These are phyloP conservation scores for Solanum bulbocastanum DNA, from an alignment of 257 asterid species.

Conservation along the genomic window DNA sequence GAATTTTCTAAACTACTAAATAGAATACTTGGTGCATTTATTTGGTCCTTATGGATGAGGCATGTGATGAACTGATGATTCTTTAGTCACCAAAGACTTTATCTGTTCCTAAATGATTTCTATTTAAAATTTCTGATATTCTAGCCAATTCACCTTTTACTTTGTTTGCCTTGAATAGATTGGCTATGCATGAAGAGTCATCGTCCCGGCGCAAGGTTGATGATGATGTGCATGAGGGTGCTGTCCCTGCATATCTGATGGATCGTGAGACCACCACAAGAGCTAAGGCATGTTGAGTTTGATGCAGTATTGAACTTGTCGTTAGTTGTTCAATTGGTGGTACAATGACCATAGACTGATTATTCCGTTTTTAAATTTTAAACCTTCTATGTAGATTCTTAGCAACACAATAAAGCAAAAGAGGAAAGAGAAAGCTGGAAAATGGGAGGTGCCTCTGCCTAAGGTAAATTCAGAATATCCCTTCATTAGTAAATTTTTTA, in stretches of 20 bases:
- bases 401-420: slow-evolving; percentile 95
- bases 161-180: slow-evolving; percentile 21
- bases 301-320: background rate
- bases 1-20: background rate
- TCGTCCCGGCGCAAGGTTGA: slow-evolving; percentile 78
- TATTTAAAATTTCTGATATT: background rate
- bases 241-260: slow-evolving; percentile 90
- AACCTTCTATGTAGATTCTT: slow-evolving; percentile 43
- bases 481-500: background rate
- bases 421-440: slow-evolving; percentile 95
- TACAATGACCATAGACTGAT: background rate
- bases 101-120: background rate
- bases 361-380: background rate
- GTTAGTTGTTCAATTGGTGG: background rate
- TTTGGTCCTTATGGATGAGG: background rate
- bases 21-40: background rate
- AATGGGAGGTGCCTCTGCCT: slow-evolving; percentile 98
- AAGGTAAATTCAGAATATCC: slow-evolving; percentile 38
- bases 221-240: slow-evolving; percentile 79
- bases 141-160: background rate
- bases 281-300: slow-evolving; percentile 49
- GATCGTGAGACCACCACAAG: slow-evolving; percentile 93
- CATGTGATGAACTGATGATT: background rate
- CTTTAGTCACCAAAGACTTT: background rate
- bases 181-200: slow-evolving; percentile 89